Evolutionary conservation across 176 grass and related monocot genomes (phyloP), one percentile per base, ranked within the genome.

Genomic region (Elymus sibiricus): DNA sequence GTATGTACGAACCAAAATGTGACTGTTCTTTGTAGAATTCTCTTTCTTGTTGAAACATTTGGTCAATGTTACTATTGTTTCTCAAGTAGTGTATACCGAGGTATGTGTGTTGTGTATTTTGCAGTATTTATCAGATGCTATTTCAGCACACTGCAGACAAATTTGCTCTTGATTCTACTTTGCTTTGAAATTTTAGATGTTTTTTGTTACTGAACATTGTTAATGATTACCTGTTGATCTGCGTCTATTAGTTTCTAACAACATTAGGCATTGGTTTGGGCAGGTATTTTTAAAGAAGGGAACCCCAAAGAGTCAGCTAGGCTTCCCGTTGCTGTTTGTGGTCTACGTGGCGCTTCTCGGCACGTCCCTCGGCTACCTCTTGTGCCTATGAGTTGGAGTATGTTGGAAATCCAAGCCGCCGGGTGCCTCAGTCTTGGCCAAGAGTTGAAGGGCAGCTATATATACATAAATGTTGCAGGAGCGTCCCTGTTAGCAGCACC

Each of bases 241-340:
- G 19, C 69, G 14, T 34, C 19, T 76, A 10, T 58, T 39, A 77
- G 37, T 82, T 85, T 88, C 77, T 88, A 77, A 88, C 31, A 77
- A 88, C 31, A 70, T 70, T 6, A 70, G 35, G 63, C 42, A 56
- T 85, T 88, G 61, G 2, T 9, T 70, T 85, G 39, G 32, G 1
- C 70, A 99, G 97, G 90, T 82, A 74, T 86, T 87, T 55, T 35
- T 94, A 34, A 96, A 80, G 88, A 98, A 91, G 82, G 86, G 79
- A 58, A 70, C 56, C 19, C 56, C 82, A 38, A 91, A 87, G 89
- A 63, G 27, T 68, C 90, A 91, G 82, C 13, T 88, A 51, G 97
- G 97, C 32, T 99, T 94, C 68, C 94, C 97, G 4, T 82, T 94
- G 60, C 85, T 94, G 40, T 99, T 99, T 87, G 94, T 96, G 9